A percentile compares a stretch with the other conserved stretches of the same genome.
phyloP scores from a whole-genome alignment of 345 rosid genomes.

The Gossypium arboreum region DNA sequence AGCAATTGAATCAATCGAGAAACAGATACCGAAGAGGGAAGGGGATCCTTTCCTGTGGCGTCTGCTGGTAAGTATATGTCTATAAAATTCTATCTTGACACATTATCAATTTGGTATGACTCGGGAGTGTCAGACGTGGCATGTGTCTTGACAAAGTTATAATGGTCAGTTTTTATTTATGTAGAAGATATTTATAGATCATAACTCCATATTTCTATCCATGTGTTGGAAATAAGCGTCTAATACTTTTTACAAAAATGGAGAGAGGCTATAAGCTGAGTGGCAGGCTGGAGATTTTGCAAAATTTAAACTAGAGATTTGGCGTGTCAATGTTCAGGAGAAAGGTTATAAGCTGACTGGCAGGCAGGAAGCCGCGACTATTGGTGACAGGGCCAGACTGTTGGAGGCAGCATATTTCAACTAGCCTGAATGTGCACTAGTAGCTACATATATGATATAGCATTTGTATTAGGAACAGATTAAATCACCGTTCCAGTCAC shows the following conservation, averaged over 20 bases:
- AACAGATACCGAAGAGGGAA: slow-evolving; percentile 53
- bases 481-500: not conserved
- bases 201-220: no score
- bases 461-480: not conserved
- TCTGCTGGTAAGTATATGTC: slow-evolving; percentile 46
- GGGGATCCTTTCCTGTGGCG: slow-evolving; percentile 84
- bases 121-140: not conserved
- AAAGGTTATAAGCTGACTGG: slow-evolving; percentile 48
- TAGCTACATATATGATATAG: not conserved
- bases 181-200: no score
- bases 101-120: not conserved
- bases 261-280: no score
- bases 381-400: slow-evolving; percentile 47
- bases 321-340: slow-evolving; percentile 42
- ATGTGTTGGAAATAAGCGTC: no score
- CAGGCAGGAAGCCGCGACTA: slow-evolving; percentile 39
- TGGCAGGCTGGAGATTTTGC: no score
- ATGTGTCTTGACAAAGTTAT: no score
- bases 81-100: slow-evolving; percentile 1
- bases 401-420: slow-evolving; percentile 61
- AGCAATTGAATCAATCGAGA: slow-evolving; percentile 59
- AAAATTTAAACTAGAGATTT: not conserved
- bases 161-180: no score
- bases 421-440: slow-evolving; percentile 3
- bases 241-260: no score